phyloP scores from a whole-genome alignment of 2,329 filamentous ascomycete genomes.

The Colletotrichum plurivorum region DNA sequence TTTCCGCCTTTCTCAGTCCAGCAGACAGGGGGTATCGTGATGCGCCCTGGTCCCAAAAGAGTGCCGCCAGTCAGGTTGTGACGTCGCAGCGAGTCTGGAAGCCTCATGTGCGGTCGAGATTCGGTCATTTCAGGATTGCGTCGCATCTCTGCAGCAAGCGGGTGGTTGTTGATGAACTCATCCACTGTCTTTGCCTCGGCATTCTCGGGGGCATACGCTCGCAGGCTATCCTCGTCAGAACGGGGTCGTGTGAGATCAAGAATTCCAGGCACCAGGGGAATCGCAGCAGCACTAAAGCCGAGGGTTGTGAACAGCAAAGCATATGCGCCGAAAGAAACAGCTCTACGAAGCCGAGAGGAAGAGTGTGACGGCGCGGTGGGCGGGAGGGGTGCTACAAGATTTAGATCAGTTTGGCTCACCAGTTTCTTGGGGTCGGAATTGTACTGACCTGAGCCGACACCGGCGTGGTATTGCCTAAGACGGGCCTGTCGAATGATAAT shows the following conservation, averaged over 20 bases:
- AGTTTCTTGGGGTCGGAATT: not conserved
- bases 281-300: slow-evolving; percentile 71
- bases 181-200: slow-evolving; percentile 74
- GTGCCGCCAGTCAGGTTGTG: slow-evolving; percentile 88
- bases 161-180: slow-evolving; percentile 80
- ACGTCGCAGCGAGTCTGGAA: slow-evolving; percentile 77
- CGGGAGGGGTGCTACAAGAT: not conserved
- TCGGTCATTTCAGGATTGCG: slow-evolving; percentile 77
- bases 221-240: slow-evolving; percentile 79
- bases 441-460: slow-evolving; percentile 15
- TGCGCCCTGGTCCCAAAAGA: slow-evolving; percentile 79
- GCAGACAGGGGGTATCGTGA: slow-evolving; percentile 84
- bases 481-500: slow-evolving; percentile 1
- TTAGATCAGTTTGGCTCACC: not conserved
- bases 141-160: slow-evolving; percentile 79
- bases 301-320: slow-evolving; percentile 59
- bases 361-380: not conserved
- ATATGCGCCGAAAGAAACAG: slow-evolving; percentile 29
- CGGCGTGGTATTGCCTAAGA: slow-evolving; percentile 25
- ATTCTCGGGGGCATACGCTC: slow-evolving; percentile 72
- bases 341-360: slow-evolving; percentile 30
- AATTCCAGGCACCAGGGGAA: slow-evolving; percentile 60
- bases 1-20: slow-evolving; percentile 82
- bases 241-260: slow-evolving; percentile 23
- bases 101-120: slow-evolving; percentile 88